Base-by-base conservation (phyloP, 805 yeast genomes). In the Schwanniomyces polymorphus region DNA sequence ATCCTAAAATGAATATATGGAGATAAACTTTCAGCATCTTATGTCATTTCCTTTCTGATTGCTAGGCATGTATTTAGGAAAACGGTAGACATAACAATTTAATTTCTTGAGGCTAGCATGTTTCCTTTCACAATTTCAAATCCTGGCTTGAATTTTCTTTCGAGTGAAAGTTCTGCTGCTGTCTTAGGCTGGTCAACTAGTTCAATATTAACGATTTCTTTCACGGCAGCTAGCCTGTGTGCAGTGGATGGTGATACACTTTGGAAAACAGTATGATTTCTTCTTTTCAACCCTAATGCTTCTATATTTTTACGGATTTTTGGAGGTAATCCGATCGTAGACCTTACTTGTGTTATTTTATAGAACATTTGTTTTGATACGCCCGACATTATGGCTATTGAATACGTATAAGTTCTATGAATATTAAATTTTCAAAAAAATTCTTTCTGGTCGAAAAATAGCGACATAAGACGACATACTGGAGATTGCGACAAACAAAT, bases 141-240 rank as follows among this genome's bases (percentile, higher is more conserved):
- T 0, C 94, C 95, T 9, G 89, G 84, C 40, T 79, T 78, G 10
- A 81, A 74, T 61, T 78, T 85, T 68, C 91, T 79, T 37, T 71
- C 70, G 8, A 57, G 60, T 45, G 84, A 74, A 64, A 83, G 73
- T 59, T 87, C 77, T 14, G 67, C 64, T 45, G 75, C 77, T 1
- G 82, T 66, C 55, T 82, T 67, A 16, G 70, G 70, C 26, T 73
- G 68, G 38, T 82, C 84, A 9, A 86, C 82, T 31, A 90, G 70
- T 56, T 90, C 92, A 26, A 92, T 94, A 41, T 80, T 80, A 7
- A 92, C 91, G 47, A 92, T 74, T 65, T 92, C 97, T 67, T 92
- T 92, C 40, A 92, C 88, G 49, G 78, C 74, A 27, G 89, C 81
- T 47, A 92, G 77, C 74, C 85, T 84, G 65, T 96, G 97, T 3